Conservation (phyloP, 148 eudicot genomes). For the Vaccinium myrtillus region DNA sequence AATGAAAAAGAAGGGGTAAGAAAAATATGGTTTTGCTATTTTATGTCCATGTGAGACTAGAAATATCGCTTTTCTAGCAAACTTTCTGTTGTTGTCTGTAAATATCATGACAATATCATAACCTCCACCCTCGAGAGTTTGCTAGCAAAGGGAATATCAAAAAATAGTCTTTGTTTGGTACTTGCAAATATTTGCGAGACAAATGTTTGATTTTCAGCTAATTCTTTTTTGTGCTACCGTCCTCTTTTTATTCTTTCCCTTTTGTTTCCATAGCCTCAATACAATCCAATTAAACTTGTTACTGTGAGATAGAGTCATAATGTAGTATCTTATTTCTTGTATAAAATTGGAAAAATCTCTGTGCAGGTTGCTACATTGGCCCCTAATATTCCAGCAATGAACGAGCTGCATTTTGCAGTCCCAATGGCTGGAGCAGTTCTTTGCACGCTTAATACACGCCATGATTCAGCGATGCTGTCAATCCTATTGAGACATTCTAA, state of each 20-base stretch:
- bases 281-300: background rate
- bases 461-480: slow-evolving; percentile 28
- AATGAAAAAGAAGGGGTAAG: too few species aligned
- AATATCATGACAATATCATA: too few species aligned
- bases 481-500: slow-evolving; percentile 24
- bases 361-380: slow-evolving; percentile 29
- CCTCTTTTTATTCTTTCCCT: background rate
- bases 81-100: too few species aligned
- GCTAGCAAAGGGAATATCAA: too few species aligned
- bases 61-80: too few species aligned
- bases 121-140: too few species aligned
- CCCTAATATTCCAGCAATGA: slow-evolving; percentile 30
- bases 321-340: too few species aligned
- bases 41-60: too few species aligned
- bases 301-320: background rate
- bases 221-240: background rate
- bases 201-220: background rate
- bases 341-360: too few species aligned
- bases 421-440: slow-evolving; percentile 36
- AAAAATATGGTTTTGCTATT: too few species aligned
- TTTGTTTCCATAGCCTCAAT: background rate
- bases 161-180: too few species aligned
- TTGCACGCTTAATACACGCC: slow-evolving; percentile 30
- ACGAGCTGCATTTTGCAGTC: slow-evolving; percentile 30
- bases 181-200: too few species aligned